phyloP scores from a whole-genome alignment of 2,329 filamentous ascomycete genomes.

The Beauveria scarabaeidicola region DNA sequence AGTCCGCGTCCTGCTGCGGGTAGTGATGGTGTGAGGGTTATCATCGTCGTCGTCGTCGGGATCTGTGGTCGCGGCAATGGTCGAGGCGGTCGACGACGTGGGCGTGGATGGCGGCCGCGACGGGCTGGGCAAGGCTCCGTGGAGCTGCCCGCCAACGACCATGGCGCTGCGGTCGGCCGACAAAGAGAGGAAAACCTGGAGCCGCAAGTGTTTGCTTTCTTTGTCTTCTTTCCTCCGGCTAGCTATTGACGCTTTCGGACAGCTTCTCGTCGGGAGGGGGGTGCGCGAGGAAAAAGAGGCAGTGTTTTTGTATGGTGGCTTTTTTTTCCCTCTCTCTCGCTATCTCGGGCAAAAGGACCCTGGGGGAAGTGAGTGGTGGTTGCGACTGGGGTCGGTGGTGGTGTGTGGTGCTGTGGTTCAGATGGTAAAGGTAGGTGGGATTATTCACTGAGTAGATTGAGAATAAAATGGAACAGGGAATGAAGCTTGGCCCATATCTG shows the following conservation, averaged over 20 bases:
- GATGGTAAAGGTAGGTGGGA: not conserved
- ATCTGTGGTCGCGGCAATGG: not conserved
- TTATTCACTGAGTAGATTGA: not conserved
- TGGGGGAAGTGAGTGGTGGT: not conserved
- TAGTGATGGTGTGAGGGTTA: no score
- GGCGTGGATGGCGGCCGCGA: slow-evolving; percentile 1
- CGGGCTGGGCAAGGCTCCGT: slow-evolving; percentile 10
- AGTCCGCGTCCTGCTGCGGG: not conserved
- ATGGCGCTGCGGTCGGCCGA: not conserved
- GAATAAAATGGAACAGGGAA: not conserved
- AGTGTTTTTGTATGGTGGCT: not conserved
- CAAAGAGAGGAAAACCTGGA: no score
- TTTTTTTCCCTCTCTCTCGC: not conserved
- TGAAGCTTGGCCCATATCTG: no score
- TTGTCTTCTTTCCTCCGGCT: no score
- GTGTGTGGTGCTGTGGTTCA: not conserved
- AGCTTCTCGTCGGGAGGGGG: not conserved
- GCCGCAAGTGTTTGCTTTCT: no score
- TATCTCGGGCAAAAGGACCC: not conserved
- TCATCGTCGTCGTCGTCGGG: not conserved
- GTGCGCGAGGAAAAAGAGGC: not conserved
- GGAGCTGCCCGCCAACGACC: slow-evolving; percentile 6
- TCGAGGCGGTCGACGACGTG: not conserved
- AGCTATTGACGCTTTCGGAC: not conserved
- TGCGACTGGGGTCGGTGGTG: not conserved